phyloP scores from a whole-genome alignment of 345 rosid genomes.

The Capsella bursapastoris region DNA sequence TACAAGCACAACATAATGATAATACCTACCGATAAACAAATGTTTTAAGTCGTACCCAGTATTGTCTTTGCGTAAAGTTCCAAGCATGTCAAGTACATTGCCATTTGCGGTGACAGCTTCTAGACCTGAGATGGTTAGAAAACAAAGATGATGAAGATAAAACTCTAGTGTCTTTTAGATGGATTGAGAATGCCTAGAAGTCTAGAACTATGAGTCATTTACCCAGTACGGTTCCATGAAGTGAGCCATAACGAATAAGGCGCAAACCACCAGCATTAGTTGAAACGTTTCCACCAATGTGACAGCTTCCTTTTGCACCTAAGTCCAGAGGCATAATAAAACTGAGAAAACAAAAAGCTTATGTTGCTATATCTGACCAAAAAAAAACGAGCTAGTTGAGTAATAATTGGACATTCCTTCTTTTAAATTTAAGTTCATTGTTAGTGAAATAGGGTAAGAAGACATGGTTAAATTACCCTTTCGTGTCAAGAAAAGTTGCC shows the following conservation, averaged over 20 bases:
- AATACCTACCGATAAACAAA: slow-evolving; percentile 76
- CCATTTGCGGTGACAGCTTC: slow-evolving; percentile 95
- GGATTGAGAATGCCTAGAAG: background rate
- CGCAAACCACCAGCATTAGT: slow-evolving; percentile 99
- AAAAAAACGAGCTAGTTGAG: slow-evolving; percentile 20
- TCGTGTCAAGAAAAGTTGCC: slow-evolving; percentile 70
- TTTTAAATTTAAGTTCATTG: background rate
- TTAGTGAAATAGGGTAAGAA: background rate
- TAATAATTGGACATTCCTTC: background rate
- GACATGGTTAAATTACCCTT: slow-evolving; percentile 59
- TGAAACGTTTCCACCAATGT: slow-evolving; percentile 97
- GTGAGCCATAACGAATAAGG: slow-evolving; percentile 94
- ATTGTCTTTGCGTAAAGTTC: slow-evolving; percentile 92
- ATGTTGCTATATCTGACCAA: slow-evolving; percentile 34
- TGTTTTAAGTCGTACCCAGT: slow-evolving; percentile 98
- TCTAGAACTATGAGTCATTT: slow-evolving; percentile 36
- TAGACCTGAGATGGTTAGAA: slow-evolving; percentile 57
- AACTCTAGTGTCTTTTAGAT: background rate
- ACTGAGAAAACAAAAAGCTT: slow-evolving; percentile 64
- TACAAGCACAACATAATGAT: background rate
- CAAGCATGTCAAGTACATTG: slow-evolving; percentile 89
- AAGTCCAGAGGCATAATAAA: slow-evolving; percentile 99
- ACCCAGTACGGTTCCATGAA: slow-evolving; percentile 93
- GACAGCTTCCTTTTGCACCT: slow-evolving; percentile 99
- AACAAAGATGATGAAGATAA: slow-evolving; percentile 7